phyloP scores from a whole-genome alignment of 208 protist species.

The Trypanosoma mega region DNA sequence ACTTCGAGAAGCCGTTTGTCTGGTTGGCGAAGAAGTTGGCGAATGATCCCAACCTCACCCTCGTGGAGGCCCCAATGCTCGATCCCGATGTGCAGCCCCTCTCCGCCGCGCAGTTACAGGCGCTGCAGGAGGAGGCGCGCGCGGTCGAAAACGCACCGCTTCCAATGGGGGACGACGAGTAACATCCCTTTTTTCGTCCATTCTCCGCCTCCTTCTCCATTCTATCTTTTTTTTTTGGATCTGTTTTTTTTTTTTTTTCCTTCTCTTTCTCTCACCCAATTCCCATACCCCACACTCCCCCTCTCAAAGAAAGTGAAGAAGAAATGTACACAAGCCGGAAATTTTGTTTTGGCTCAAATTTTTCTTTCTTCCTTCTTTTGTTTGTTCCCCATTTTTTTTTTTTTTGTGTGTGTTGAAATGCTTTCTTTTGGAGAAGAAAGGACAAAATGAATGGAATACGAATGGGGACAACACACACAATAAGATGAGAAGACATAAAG shows the following conservation, averaged over 20 bases:
- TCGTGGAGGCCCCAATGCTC: constrained; percentile 92
- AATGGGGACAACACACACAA: background rate
- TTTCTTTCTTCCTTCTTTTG: constrained; percentile 8
- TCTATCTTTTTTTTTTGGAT: constrained; percentile 6
- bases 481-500: background rate
- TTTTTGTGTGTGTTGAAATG: background rate
- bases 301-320: too few species aligned
- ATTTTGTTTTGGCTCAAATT: too few species aligned
- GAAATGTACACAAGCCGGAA: too few species aligned
- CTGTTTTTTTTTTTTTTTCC: too few species aligned
- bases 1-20: constrained; percentile 99
- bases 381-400: constrained; percentile 4
- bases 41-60: constrained; percentile 94
- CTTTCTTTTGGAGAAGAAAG: background rate
- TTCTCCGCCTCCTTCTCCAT: background rate
- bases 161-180: constrained; percentile 96
- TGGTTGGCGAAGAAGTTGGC: constrained; percentile 97
- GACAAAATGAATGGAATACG: constrained; percentile 1
- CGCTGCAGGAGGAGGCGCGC: constrained; percentile 88
- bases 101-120: constrained; percentile 72
- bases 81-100: constrained; percentile 71
- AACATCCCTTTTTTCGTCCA: constrained; percentile 24
- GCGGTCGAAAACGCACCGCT: constrained; percentile 86
- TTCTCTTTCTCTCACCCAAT: too few species aligned
- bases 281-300: too few species aligned